These are phyloP conservation scores for Cardamine resedifolia DNA, from an alignment of 345 rosid genomes.

Conservation along the genomic window DNA sequence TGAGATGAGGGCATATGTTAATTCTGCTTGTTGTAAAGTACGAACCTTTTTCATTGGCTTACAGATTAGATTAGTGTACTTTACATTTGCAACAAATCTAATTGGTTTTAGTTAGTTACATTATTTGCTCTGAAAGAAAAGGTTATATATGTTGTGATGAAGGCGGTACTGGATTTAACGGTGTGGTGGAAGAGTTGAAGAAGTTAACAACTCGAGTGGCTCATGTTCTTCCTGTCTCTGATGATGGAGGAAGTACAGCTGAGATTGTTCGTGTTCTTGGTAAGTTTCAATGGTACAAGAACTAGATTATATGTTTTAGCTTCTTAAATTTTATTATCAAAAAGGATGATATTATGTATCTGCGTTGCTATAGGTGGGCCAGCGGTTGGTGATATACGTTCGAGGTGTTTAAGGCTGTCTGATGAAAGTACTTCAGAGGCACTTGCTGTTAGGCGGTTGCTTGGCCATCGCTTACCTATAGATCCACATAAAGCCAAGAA, in stretches of 20 bases:
- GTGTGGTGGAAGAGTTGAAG: slow-evolving; percentile 92
- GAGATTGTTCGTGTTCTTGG: slow-evolving; percentile 97
- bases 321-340: background rate
- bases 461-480: slow-evolving; percentile 82
- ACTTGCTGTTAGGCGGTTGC: slow-evolving; percentile 79
- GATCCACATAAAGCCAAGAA: slow-evolving; percentile 67
- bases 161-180: slow-evolving; percentile 97
- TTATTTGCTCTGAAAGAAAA: background rate
- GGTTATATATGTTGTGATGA: background rate
- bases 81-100: background rate
- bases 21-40: background rate
- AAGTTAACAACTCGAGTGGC: slow-evolving; percentile 76
- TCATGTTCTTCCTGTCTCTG: slow-evolving; percentile 94
- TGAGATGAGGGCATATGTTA: background rate
- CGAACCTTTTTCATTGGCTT: background rate
- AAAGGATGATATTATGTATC: background rate
- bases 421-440: slow-evolving; percentile 90
- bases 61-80: background rate
- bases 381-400: slow-evolving; percentile 94
- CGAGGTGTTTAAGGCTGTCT: slow-evolving; percentile 90
- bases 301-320: background rate
- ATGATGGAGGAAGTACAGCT: slow-evolving; percentile 98
- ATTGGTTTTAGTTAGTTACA: background rate
- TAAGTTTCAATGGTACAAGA: slow-evolving; percentile 22
- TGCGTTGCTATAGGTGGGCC: slow-evolving; percentile 69